Percentiles rank a stretch among this genome's conserved stretches.
These are phyloP conservation scores for Parathielavia hyrcaniae DNA, from an alignment of 495 filamentous ascomycete species.

Conservation along the genomic window DNA sequence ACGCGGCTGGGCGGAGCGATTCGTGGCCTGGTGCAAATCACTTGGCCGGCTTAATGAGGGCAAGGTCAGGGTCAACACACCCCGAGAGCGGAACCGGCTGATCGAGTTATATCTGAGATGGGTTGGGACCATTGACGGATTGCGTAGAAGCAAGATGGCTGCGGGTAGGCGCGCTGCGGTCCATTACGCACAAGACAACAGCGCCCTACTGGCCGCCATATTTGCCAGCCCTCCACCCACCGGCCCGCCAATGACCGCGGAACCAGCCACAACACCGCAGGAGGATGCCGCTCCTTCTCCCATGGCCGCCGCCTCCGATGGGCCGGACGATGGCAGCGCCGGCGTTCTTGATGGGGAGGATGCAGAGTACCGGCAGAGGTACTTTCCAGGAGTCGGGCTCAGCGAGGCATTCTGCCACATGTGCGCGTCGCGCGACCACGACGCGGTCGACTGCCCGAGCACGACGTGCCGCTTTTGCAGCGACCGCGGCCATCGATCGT, in stretches of 20 bases:
- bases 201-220: not conserved
- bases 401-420: constrained; percentile 33
- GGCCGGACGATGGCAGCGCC: not conserved
- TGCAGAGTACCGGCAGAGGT: constrained; percentile 27
- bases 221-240: not conserved
- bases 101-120: constrained; percentile 15
- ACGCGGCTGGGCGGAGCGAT: constrained; percentile 18
- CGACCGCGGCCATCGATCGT: constrained; percentile 27
- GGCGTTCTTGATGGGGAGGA: constrained; percentile 19
- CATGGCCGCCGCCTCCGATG: not conserved
- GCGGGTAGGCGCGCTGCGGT: constrained; percentile 16
- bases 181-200: constrained; percentile 12
- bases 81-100: constrained; percentile 5
- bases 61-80: constrained; percentile 3
- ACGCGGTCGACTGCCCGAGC: constrained; percentile 28
- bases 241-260: not conserved
- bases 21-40: constrained; percentile 23
- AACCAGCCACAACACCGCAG: not conserved
- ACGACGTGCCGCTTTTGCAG: constrained; percentile 35
- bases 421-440: constrained; percentile 37
- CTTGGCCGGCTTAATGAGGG: constrained; percentile 15
- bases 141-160: constrained; percentile 15
- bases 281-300: not conserved
- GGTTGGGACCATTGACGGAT: constrained; percentile 17
- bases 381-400: constrained; percentile 36